Evolutionary conservation across 106 monocot species (phyloP).

Genomic region (Dendrobium nobile): DNA sequence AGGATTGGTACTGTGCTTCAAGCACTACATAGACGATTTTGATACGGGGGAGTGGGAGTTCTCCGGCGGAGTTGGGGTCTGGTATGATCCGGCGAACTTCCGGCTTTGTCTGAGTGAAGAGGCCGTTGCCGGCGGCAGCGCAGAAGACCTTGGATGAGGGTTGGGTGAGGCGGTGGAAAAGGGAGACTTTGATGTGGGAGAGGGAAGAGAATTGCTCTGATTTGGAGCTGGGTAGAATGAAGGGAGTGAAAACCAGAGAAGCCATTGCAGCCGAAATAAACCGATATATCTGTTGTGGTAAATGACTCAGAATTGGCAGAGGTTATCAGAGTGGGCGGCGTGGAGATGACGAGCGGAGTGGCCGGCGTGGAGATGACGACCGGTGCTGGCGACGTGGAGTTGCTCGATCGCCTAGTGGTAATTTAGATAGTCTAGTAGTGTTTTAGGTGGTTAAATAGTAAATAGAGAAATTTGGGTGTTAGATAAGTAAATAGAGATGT

Average conservation of each 20-base stretch:
- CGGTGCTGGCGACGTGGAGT: neutral
- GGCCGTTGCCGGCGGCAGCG: constrained; percentile 28
- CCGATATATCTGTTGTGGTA: no score
- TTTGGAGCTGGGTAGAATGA: constrained; percentile 25
- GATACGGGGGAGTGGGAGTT: constrained; percentile 31
- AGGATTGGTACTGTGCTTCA: constrained; percentile 77
- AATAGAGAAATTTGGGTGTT: no score
- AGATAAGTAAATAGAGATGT: no score
- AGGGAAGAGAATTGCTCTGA: constrained; percentile 20
- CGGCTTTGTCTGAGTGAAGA: constrained; percentile 67
- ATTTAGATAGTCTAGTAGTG: no score
- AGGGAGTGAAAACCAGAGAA: constrained; percentile 40
- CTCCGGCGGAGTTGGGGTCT: neutral
- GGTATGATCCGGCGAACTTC: constrained; percentile 66
- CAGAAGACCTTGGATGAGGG: neutral
- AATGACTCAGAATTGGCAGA: no score
- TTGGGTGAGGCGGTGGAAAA: constrained; percentile 9
- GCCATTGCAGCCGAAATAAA: constrained; percentile 26
- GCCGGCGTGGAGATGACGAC: no score
- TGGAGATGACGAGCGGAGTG: no score
- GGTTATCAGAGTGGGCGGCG: no score
- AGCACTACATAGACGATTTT: constrained; percentile 74
- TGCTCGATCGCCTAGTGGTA: no score
- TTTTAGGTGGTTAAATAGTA: no score
- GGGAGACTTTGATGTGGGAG: constrained; percentile 26